A percentile compares a stretch with the other conserved stretches of the same genome.
phyloP scores from a whole-genome alignment of 2,329 filamentous ascomycete species.

The Stagonosporopsis rhizophila region DNA sequence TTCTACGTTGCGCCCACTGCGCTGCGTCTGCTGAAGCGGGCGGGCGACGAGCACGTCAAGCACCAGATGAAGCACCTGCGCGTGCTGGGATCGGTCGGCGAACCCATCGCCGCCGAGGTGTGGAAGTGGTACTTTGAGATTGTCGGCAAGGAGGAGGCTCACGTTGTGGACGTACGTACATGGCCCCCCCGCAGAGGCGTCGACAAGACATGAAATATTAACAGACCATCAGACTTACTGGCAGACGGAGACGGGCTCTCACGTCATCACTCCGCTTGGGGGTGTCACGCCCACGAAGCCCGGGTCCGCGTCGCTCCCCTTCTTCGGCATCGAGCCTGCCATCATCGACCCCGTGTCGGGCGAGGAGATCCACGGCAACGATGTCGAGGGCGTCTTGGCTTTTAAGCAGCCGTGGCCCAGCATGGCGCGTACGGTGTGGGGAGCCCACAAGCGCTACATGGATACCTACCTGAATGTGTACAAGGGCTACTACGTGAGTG shows the following conservation, averaged over 20 bases:
- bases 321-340: slow-evolving; percentile 97
- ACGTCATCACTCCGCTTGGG: slow-evolving; percentile 92
- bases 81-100: slow-evolving; percentile 91
- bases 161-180: slow-evolving; percentile 86
- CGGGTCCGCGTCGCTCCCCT: slow-evolving; percentile 91
- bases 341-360: slow-evolving; percentile 97
- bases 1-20: slow-evolving; percentile 99
- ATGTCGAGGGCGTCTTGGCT: slow-evolving; percentile 94
- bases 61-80: slow-evolving; percentile 87
- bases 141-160: slow-evolving; percentile 90
- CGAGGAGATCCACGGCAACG: slow-evolving; percentile 91
- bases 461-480: slow-evolving; percentile 98
- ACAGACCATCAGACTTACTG: slow-evolving; percentile 80
- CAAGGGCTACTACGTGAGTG: slow-evolving; percentile 92
- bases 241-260: slow-evolving; percentile 98
- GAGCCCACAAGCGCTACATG: slow-evolving; percentile 97
- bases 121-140: slow-evolving; percentile 99
- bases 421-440: slow-evolving; percentile 98
- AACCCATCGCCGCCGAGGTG: slow-evolving; percentile 96
- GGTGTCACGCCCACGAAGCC: slow-evolving; percentile 97
- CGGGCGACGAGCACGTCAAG: slow-evolving; percentile 90
- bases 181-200: too few species aligned
- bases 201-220: slow-evolving; percentile 14
- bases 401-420: slow-evolving; percentile 99
- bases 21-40: slow-evolving; percentile 90